Base-by-base conservation (phyloP, 2,329 filamentous ascomycete species). In the Polychaeton citri region DNA sequence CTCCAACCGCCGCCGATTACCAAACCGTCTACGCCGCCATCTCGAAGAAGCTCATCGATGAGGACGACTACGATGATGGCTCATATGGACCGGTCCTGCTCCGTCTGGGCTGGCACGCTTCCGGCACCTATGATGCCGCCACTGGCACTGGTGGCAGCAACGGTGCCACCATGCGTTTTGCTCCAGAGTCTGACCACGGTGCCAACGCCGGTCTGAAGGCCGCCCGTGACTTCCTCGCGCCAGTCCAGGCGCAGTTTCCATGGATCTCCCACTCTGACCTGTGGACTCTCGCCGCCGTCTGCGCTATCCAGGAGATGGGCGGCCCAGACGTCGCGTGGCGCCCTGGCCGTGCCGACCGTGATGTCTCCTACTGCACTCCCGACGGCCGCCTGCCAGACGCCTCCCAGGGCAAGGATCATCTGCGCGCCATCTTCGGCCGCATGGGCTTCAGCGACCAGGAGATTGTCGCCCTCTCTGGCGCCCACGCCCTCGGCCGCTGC, bases 391-490 rank as follows among this genome's bases (percentile, higher is more conserved):
- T 86, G 15, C 81, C 87, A 44, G 86, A 98, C 58, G 88, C 72
- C 35, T 61, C 75, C 50, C 75, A 95, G 71, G 80, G 74, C 42
- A 68, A 77, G 43, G 74, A 77, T 55, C 88, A 96, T 65, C 73
- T 96, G 51, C 81, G 90, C 53, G 74, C 75, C 65, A 88, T 96
- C 68, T 98, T 96, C 65, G 75, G 78, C 62, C 85, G 88, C 58
- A 96, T 96, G 88, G 88, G 88, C 48, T 96, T 95, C 72, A 81
- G 90, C 62, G 88, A 98, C 65, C 82, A 82, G 54, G 87, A 95
- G 64, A 96, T 96, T 57, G 88, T 95, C 32, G 90, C 88, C 19
- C 74, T 96, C 36, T 71, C 72, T 17, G 86, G 86, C 48, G 86
- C 81, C 33, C 86, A 94, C 66, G 81, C 84, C 36, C 74, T 94